Conservation (phyloP, 176 grass and related monocot genomes). For the Carex parvula region DNA sequence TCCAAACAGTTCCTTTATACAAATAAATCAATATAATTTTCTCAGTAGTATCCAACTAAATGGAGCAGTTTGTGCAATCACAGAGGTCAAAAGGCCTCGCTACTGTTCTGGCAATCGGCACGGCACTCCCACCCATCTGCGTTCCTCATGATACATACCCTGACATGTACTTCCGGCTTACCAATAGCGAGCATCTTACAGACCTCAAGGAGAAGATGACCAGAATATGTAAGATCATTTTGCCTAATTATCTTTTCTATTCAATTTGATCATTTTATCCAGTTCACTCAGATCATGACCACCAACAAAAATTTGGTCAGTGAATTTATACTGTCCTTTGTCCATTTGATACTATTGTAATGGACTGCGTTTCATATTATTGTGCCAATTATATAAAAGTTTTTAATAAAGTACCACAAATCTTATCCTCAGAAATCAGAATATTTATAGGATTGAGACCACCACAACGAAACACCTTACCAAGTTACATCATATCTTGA, state of each 20-base stretch:
- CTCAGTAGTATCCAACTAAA: neutral
- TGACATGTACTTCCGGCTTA: neutral
- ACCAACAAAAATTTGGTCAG: too few relatives aligned
- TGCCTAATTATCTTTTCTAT: neutral
- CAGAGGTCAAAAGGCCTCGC: neutral
- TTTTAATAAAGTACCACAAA: too few relatives aligned
- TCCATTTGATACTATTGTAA: too few relatives aligned
- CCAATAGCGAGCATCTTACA: neutral
- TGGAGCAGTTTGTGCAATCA: neutral
- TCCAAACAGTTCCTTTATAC: neutral
- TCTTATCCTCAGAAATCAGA: too few relatives aligned
- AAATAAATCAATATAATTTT: neutral
- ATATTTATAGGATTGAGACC: too few relatives aligned
- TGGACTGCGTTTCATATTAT: too few relatives aligned
- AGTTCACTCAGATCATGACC: neutral
- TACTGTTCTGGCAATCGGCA: conserved; percentile 8
- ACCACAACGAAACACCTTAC: too few relatives aligned
- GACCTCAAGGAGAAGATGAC: neutral
- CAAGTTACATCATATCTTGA: too few relatives aligned
- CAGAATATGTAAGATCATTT: conserved; percentile 1
- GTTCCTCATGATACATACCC: neutral
- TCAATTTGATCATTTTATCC: neutral
- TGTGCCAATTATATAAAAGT: too few relatives aligned
- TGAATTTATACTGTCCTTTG: too few relatives aligned
- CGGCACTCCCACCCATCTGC: neutral